Conservation (phyloP, 768 basidiomycete genomes). For the Agaricus subrufescens region DNA sequence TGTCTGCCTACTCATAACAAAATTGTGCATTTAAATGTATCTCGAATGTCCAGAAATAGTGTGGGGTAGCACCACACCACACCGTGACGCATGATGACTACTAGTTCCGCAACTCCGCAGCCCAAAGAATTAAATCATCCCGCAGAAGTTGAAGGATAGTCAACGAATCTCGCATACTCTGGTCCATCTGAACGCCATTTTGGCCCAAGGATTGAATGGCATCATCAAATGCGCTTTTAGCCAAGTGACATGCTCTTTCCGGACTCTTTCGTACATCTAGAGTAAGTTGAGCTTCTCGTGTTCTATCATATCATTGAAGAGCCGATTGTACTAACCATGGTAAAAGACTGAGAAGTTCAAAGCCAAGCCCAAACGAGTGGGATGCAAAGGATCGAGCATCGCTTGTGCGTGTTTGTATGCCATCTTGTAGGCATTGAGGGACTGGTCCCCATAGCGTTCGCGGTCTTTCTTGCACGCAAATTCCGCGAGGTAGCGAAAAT, state of each 20-base stretch:
- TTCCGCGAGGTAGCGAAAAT: constrained; percentile 88
- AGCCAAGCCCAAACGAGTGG: constrained; percentile 83
- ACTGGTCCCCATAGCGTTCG: constrained; percentile 64
- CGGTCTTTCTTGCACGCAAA: constrained; percentile 71
- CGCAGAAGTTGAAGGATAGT: constrained; percentile 79
- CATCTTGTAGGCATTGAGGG: constrained; percentile 79
- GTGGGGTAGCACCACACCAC: too few species aligned
- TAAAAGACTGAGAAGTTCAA: constrained; percentile 95
- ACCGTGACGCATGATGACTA: background rate
- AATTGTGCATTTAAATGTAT: background rate
- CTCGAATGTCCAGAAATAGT: too few species aligned
- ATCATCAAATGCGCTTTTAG: constrained; percentile 91
- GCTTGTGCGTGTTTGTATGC: constrained; percentile 80
- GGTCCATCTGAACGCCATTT: constrained; percentile 30
- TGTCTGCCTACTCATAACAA: background rate
- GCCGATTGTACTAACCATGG: constrained; percentile 38
- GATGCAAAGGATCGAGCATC: constrained; percentile 74
- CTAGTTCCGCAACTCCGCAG: constrained; percentile 52
- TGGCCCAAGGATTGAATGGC: constrained; percentile 64
- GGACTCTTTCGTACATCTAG: constrained; percentile 77
- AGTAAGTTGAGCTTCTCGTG: background rate
- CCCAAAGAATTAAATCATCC: constrained; percentile 87
- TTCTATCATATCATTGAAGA: background rate
- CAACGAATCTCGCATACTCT: constrained; percentile 64
- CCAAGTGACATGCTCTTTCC: constrained; percentile 82